phyloP scores from a whole-genome alignment of 179 eudicot genomes.

The Silene vulgaris region DNA sequence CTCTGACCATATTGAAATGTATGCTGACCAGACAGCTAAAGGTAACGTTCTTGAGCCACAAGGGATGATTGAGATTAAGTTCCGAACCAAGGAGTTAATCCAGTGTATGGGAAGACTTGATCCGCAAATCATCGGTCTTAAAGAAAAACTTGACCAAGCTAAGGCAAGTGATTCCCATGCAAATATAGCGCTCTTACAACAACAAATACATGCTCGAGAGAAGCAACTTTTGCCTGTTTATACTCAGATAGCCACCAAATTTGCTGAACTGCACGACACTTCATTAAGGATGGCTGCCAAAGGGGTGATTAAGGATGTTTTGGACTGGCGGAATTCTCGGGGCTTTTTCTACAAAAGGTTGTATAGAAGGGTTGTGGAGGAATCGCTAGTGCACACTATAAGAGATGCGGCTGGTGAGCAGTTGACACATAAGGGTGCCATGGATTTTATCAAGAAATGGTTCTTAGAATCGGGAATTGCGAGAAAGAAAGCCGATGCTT shows the following conservation, averaged over 20 bases:
- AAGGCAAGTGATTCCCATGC: conserved; percentile 29
- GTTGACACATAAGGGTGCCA: conserved; percentile 53
- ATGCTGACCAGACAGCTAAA: conserved; percentile 83
- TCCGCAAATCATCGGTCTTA: conserved; percentile 50
- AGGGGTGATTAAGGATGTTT: conserved; percentile 71
- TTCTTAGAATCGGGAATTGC: conserved; percentile 50
- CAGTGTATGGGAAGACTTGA: conserved; percentile 97
- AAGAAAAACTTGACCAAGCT: conserved; percentile 52
- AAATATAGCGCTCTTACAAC: conserved; percentile 38
- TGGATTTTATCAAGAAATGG: conserved; percentile 66
- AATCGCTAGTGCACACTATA: conserved; percentile 50
- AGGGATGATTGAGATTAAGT: conserved; percentile 93
- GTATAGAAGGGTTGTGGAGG: conserved; percentile 68
- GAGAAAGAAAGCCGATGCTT: conserved; percentile 35
- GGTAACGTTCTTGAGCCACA: conserved; percentile 98
- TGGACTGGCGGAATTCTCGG: conserved; percentile 72
- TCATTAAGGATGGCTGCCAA: conserved; percentile 89
- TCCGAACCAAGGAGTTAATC: conserved; percentile 60
- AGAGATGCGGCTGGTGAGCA: conserved; percentile 74
- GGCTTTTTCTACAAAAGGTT: conserved; percentile 66
- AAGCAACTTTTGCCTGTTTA: conserved; percentile 80
- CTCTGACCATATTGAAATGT: conserved; percentile 94
- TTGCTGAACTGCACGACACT: conserved; percentile 93
- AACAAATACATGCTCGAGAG: conserved; percentile 70
- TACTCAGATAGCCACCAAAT: conserved; percentile 91